Percentiles rank a stretch among this genome's conserved stretches.
These are phyloP conservation scores for Selaginella moellendorffii DNA, from an alignment of 75 land plant genomes.

Conservation along the genomic window DNA sequence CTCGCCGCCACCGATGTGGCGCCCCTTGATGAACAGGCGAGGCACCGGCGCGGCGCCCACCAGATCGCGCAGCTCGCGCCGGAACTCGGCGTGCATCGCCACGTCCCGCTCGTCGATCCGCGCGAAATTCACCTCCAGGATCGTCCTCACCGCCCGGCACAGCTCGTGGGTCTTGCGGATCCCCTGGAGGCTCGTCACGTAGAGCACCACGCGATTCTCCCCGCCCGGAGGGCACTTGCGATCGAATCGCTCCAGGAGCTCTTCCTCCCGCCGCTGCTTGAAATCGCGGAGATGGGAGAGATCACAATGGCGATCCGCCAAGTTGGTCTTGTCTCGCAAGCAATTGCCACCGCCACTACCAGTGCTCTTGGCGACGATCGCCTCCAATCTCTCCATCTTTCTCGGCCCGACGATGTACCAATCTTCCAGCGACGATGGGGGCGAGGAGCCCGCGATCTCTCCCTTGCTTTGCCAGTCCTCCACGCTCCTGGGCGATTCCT, in stretches of 20 bases:
- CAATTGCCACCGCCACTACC: not conserved
- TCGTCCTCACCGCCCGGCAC: constrained; percentile 33
- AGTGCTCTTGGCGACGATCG: constrained; percentile 7
- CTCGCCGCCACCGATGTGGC: constrained; percentile 68
- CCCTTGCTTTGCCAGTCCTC: too few species aligned
- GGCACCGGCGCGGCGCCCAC: constrained; percentile 36
- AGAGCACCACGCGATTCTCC: constrained; percentile 38
- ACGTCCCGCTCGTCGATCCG: constrained; percentile 49
- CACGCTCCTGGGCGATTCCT: too few species aligned
- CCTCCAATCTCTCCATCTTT: constrained; percentile 4
- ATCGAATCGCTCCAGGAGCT: constrained; percentile 29
- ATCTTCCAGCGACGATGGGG: not conserved
- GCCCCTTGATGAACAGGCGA: constrained; percentile 58
- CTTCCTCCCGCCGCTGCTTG: not conserved
- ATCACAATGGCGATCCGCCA: not conserved
- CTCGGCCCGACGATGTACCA: not conserved
- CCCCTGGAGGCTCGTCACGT: constrained; percentile 61
- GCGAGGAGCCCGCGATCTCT: too few species aligned
- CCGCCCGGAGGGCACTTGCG: constrained; percentile 66
- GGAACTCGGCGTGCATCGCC: constrained; percentile 47
- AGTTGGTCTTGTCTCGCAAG: not conserved
- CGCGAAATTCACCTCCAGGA: constrained; percentile 32
- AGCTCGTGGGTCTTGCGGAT: constrained; percentile 74
- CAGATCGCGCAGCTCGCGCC: constrained; percentile 48
- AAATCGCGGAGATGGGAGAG: not conserved